Evolutionary conservation across 2,329 filamentous ascomycete species (phyloP).

Genomic region (Nemania serpens): DNA sequence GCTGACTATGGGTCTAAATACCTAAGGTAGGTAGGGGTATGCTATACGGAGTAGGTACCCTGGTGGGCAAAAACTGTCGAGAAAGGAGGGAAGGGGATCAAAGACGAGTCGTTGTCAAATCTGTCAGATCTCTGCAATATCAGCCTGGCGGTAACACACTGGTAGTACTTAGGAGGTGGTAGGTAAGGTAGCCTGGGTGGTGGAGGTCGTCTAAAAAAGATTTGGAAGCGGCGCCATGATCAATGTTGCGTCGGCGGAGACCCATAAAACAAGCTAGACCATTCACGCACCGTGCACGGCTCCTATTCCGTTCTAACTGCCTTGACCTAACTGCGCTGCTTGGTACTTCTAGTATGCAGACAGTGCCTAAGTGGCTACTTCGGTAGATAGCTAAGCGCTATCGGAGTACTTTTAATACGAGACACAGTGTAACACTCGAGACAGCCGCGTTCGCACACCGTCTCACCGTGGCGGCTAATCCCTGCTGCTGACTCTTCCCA

Average conservation of each 20-base stretch:
- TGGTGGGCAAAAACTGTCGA: too few species aligned
- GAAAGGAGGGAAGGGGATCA: neutral
- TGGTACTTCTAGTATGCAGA: too few species aligned
- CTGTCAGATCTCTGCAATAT: neutral
- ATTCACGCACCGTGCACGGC: slow-evolving; percentile 15
- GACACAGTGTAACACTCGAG: slow-evolving; percentile 1
- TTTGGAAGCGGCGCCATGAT: slow-evolving; percentile 25
- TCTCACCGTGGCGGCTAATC: slow-evolving; percentile 23
- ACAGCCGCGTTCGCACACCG: slow-evolving; percentile 22
- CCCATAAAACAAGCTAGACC: neutral
- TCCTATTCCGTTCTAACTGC: neutral
- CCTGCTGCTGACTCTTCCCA: slow-evolving; percentile 31
- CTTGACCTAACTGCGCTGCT: too few species aligned
- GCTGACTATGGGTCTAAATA: too few species aligned
- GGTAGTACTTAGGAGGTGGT: too few species aligned
- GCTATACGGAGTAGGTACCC: too few species aligned
- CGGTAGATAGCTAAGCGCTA: too few species aligned
- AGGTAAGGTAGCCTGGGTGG: neutral
- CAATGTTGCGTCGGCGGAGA: slow-evolving; percentile 12
- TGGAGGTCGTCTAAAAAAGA: slow-evolving; percentile 23
- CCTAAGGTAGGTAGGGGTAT: too few species aligned
- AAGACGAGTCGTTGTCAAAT: slow-evolving; percentile 2
- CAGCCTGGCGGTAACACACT: too few species aligned
- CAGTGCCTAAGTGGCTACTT: neutral
- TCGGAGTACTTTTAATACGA: neutral